Percentiles rank a stretch among this genome's conserved stretches.
These are phyloP conservation scores for Porcisia hertigi DNA, from an alignment of 208 protist species.

Conservation along the genomic window DNA sequence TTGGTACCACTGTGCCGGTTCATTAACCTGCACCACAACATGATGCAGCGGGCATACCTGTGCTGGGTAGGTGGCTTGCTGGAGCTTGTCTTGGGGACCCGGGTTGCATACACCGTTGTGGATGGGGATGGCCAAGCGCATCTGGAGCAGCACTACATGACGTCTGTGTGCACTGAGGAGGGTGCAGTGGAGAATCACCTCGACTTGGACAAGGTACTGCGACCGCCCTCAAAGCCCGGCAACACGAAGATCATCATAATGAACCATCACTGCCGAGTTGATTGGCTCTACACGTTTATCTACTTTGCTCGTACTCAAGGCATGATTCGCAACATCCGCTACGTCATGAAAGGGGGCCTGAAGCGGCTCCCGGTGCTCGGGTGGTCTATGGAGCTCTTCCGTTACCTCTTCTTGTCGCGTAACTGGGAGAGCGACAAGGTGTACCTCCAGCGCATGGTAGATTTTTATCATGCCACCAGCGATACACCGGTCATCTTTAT, in stretches of 20 bases:
- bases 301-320: constrained; percentile 35
- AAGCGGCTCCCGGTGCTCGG: constrained; percentile 63
- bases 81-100: constrained; percentile 54
- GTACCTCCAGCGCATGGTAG: constrained; percentile 60
- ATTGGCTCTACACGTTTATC: constrained; percentile 68
- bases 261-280: constrained; percentile 86
- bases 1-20: constrained; percentile 17
- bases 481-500: constrained; percentile 61
- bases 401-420: constrained; percentile 86
- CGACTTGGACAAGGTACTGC: constrained; percentile 33
- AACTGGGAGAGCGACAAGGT: constrained; percentile 73
- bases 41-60: constrained; percentile 49
- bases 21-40: constrained; percentile 34
- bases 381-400: constrained; percentile 78
- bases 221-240: constrained; percentile 42
- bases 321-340: constrained; percentile 41
- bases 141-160: constrained; percentile 31
- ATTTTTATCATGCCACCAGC: constrained; percentile 39
- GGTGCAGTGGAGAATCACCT: constrained; percentile 13
- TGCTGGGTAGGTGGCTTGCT: constrained; percentile 41
- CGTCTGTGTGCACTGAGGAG: background rate
- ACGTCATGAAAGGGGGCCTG: constrained; percentile 75
- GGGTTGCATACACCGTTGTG: constrained; percentile 70
- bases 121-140: constrained; percentile 46
- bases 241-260: constrained; percentile 85